Conservation (phyloP, 2,329 filamentous ascomycete genomes). For the Rutstroemia sydowiana region DNA sequence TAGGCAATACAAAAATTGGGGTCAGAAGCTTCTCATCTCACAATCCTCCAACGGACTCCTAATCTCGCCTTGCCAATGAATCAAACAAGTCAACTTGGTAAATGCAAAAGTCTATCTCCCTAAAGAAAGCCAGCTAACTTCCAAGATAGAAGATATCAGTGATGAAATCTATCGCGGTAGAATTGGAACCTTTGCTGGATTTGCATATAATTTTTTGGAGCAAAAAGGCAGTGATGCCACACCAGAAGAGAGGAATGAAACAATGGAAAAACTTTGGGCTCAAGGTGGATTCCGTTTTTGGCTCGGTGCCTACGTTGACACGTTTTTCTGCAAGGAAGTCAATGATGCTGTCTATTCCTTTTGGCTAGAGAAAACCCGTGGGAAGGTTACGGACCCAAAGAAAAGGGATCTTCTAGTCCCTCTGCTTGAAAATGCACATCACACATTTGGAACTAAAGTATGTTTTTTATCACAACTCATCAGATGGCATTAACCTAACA, state of each 20-base stretch:
- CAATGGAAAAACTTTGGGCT: slow-evolving; percentile 38
- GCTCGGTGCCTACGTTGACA: slow-evolving; percentile 40
- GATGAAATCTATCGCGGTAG: slow-evolving; percentile 37
- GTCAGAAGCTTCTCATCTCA: slow-evolving; percentile 33
- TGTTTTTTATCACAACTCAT: neutral
- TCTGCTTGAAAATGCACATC: neutral
- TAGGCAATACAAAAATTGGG: slow-evolving; percentile 23
- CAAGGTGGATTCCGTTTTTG: slow-evolving; percentile 42
- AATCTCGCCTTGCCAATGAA: slow-evolving; percentile 53
- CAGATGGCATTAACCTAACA: neutral
- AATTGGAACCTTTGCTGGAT: slow-evolving; percentile 41
- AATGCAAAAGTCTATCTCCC: slow-evolving; percentile 35
- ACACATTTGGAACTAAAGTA: slow-evolving; percentile 3
- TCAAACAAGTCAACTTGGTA: too few species aligned
- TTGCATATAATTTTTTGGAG: slow-evolving; percentile 41
- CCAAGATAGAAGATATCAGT: slow-evolving; percentile 33
- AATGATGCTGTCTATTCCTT: slow-evolving; percentile 42
- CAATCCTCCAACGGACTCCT: slow-evolving; percentile 50
- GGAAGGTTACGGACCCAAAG: slow-evolving; percentile 33
- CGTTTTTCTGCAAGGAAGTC: slow-evolving; percentile 34
- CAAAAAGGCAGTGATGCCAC: slow-evolving; percentile 38
- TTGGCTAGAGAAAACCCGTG: slow-evolving; percentile 39
- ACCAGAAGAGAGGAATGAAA: slow-evolving; percentile 36
- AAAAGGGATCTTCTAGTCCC: slow-evolving; percentile 1
- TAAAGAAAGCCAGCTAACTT: slow-evolving; percentile 35